Conservation (phyloP, 2,329 filamentous ascomycete species). For the Huntiella bhutanensis region DNA sequence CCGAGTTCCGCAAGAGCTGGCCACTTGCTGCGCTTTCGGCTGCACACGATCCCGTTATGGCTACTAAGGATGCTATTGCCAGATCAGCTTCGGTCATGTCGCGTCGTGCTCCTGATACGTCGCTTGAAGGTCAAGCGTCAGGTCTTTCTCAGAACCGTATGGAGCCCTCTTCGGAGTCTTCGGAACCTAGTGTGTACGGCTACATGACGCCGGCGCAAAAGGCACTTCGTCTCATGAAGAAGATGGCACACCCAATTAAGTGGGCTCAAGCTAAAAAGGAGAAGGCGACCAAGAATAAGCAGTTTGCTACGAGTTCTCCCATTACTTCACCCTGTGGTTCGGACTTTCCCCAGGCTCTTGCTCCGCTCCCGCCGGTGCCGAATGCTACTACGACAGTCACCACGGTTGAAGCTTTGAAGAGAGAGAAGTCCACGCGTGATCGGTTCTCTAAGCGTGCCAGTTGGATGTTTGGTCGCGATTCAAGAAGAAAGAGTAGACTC, state of each 20-base stretch:
- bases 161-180: constrained; percentile 9
- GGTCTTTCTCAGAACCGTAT: constrained; percentile 9
- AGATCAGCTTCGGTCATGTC: neutral
- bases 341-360: neutral
- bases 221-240: constrained; percentile 10
- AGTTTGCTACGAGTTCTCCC: no score
- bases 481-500: constrained; percentile 3
- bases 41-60: neutral
- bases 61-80: constrained; percentile 5
- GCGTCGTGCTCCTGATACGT: constrained; percentile 6
- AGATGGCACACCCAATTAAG: constrained; percentile 9
- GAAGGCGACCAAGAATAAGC: constrained; percentile 7
- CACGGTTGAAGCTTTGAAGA: constrained; percentile 6
- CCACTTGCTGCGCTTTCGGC: constrained; percentile 2
- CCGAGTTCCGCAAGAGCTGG: constrained; percentile 11
- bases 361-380: neutral
- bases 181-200: constrained; percentile 9
- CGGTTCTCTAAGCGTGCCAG: constrained; percentile 7
- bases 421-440: constrained; percentile 1
- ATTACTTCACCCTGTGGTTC: no score
- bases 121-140: constrained; percentile 8
- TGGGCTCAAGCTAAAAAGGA: constrained; percentile 9
- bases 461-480: constrained; percentile 6
- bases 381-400: constrained; percentile 5
- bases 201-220: constrained; percentile 11